Conservation (phyloP, 495 filamentous ascomycete genomes). For the Neurospora sp. region DNA sequence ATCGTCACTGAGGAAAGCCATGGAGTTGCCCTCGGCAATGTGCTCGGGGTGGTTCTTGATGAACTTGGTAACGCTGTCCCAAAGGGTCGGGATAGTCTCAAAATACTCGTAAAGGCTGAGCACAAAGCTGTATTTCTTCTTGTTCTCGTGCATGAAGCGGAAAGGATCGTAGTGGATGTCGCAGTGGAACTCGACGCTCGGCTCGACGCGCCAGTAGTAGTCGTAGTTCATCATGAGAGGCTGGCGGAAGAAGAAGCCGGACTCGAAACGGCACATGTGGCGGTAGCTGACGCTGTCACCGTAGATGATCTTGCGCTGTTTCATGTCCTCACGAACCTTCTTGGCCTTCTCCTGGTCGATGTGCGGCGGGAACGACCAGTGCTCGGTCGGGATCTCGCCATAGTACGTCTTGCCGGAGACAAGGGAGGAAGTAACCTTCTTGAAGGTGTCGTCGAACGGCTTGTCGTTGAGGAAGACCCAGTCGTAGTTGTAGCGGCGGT, state of each 20-base stretch:
- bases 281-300: conserved; percentile 87
- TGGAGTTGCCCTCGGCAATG: conserved; percentile 70
- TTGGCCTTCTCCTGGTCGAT: conserved; percentile 80
- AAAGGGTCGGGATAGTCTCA: conserved; percentile 91
- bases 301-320: conserved; percentile 79
- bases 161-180: conserved; percentile 79
- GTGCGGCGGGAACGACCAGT: conserved; percentile 82
- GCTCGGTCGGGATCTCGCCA: conserved; percentile 71
- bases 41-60: conserved; percentile 83
- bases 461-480: conserved; percentile 98
- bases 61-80: conserved; percentile 88
- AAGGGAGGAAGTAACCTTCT: conserved; percentile 76
- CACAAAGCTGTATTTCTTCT: conserved; percentile 86
- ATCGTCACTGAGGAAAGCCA: conserved; percentile 87
- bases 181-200: conserved; percentile 78
- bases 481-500: conserved; percentile 90
- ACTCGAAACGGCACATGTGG: conserved; percentile 92
- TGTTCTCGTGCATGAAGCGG: conserved; percentile 75
- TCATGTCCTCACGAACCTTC: conserved; percentile 78
- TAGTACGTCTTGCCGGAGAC: conserved; percentile 88
- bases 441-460: conserved; percentile 86
- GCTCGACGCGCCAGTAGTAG: conserved; percentile 90
- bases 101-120: conserved; percentile 89
- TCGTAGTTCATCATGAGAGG: conserved; percentile 74
- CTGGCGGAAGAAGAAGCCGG: conserved; percentile 88